Evolutionary conservation across 192 early-diverging fungal species (phyloP), one percentile per base, ranked within the genome.

Genomic region (Phycomyces blakesleeanus): DNA sequence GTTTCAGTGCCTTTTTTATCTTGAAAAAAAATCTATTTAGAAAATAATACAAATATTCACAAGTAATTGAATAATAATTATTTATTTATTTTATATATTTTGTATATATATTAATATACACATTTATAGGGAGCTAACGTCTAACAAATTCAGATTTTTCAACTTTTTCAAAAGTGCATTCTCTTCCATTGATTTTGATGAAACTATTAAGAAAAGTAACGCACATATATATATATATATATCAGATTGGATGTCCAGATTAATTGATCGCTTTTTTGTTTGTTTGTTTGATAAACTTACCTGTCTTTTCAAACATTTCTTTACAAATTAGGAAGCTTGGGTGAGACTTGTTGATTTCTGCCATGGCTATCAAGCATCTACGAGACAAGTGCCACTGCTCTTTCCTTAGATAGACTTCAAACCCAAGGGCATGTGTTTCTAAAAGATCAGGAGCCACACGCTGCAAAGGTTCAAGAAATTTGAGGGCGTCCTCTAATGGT

Each of bases 391-490:
- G 57, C 51, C 74, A 78, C 59, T 87, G 89, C 51, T 83, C 89
- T 90, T 69, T 39, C n/a, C 83, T 67, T 40, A 85, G 58, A 66
- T 91, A 88, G 2, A 91, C 79, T 55, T 80, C 78, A 63, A 75
- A 77, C 9, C 76, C 82, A 51, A 91, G 73, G 20, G 85, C 61
- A 61, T 86, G 82, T 10, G 74, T 80, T 55, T 90, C 87, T n/a
- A 90, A 72, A 10, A 73, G 68, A 7, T 75, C 69, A 4, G 81
- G 64, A 24, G 80, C 75, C 61, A 85, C 50, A 20, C 81, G 76
- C 53, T 85, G 75, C n/a, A 97, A 76, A 11, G 82, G 81, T 61
- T 84, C 77, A 47, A 93, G 71, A 47, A 92, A 91, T 73, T 87
- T 87, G 47, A 86, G 79, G 2, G 91, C 88, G 25, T 87, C 87